Conservation (phyloP, 495 filamentous ascomycete species). For the Lophiotrema nucula region DNA sequence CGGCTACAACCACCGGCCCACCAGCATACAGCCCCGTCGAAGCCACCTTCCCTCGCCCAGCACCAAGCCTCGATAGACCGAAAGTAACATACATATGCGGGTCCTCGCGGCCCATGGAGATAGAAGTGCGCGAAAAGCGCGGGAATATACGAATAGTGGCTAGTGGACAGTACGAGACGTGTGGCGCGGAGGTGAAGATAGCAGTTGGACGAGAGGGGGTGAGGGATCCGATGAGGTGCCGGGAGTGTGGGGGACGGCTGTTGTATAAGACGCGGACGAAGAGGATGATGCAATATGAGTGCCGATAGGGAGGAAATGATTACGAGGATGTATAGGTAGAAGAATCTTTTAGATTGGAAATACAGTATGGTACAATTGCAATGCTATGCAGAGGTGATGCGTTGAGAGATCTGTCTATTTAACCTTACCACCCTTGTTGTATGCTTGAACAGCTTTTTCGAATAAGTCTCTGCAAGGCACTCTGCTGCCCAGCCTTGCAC, state of each 20-base stretch:
- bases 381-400: not conserved
- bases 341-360: not conserved
- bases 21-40: too few species aligned
- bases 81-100: too few species aligned
- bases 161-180: too few species aligned
- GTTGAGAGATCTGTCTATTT: constrained; percentile 3
- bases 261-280: constrained; percentile 15
- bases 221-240: constrained; percentile 4
- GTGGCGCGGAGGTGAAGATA: too few species aligned
- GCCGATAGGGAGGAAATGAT: not conserved
- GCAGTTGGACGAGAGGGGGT: too few species aligned
- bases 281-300: constrained; percentile 16
- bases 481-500: constrained; percentile 77
- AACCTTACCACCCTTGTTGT: constrained; percentile 25
- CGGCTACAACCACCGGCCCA: too few species aligned
- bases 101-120: too few species aligned
- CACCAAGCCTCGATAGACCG: too few species aligned
- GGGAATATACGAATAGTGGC: too few species aligned
- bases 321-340: not conserved
- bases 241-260: constrained; percentile 1
- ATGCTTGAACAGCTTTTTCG: constrained; percentile 58
- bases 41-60: too few species aligned
- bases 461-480: constrained; percentile 84
- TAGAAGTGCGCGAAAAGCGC: too few species aligned
- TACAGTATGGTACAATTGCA: not conserved